Conservation (phyloP, 2,329 filamentous ascomycete species). For the Colletotrichum liriopes region DNA sequence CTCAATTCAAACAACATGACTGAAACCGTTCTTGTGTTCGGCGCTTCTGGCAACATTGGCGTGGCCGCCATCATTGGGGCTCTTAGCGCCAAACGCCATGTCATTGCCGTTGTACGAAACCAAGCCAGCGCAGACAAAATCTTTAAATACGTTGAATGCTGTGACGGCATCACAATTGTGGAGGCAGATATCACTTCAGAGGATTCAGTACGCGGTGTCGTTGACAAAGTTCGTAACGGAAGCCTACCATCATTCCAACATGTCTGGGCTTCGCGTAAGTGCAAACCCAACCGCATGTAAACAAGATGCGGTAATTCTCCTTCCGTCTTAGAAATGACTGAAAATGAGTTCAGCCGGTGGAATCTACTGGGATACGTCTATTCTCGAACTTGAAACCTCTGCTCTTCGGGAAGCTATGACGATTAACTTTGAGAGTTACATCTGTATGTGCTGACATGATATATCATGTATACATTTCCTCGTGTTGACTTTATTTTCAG, state of each 20-base stretch:
- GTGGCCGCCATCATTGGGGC: conserved; percentile 51
- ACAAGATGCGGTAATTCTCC: background rate
- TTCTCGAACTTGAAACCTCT: conserved; percentile 46
- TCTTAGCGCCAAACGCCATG: conserved; percentile 49
- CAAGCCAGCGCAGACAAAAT: conserved; percentile 53
- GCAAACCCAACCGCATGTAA: no score
- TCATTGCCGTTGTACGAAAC: conserved; percentile 56
- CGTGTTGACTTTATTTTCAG: conserved; percentile 37
- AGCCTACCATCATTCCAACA: conserved; percentile 56
- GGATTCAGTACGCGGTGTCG: conserved; percentile 51
- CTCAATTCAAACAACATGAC: conserved; percentile 1
- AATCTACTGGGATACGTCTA: conserved; percentile 44
- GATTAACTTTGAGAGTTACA: conserved; percentile 50
- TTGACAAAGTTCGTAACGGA: conserved; percentile 54
- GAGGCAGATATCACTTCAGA: conserved; percentile 53
- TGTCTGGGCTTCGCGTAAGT: conserved; percentile 52
- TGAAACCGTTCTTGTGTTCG: conserved; percentile 56
- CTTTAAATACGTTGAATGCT: conserved; percentile 48
- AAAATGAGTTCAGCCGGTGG: conserved; percentile 47
- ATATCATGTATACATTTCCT: background rate
- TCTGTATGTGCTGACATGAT: conserved; percentile 47
- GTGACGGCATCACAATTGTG: conserved; percentile 50
- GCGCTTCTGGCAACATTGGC: conserved; percentile 58
- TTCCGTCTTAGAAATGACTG: background rate
- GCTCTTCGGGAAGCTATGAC: conserved; percentile 46